phyloP scores from a whole-genome alignment of 495 filamentous ascomycete genomes.

The Aspergillus campestris region DNA sequence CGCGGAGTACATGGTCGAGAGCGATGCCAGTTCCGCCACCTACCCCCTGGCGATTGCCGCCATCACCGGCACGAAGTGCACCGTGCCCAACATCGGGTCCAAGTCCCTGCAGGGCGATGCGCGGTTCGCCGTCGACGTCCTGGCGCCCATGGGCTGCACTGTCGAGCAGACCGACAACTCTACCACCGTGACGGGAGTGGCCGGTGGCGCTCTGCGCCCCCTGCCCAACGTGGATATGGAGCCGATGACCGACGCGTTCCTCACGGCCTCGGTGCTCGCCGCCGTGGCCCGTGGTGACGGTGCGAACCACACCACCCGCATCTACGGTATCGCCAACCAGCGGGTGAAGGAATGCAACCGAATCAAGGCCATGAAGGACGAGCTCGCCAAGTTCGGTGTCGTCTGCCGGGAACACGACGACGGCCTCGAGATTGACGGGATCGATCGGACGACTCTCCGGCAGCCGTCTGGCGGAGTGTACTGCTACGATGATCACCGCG shows the following conservation, averaged over 20 bases:
- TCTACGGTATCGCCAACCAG: conserved; percentile 97
- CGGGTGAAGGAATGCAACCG: conserved; percentile 98
- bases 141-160: conserved; percentile 86
- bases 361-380: conserved; percentile 90
- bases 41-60: conserved; percentile 94
- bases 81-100: conserved; percentile 91
- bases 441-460: conserved; percentile 49
- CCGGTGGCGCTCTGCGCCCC: conserved; percentile 58
- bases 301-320: conserved; percentile 58
- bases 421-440: conserved; percentile 78
- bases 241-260: conserved; percentile 97
- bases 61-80: conserved; percentile 89
- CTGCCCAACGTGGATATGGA: conserved; percentile 90
- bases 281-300: conserved; percentile 67
- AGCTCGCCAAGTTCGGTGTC: conserved; percentile 94
- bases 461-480: conserved; percentile 61
- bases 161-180: conserved; percentile 79
- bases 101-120: conserved; percentile 91
- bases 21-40: conserved; percentile 94
- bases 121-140: conserved; percentile 84
- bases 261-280: conserved; percentile 87
- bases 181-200: conserved; percentile 89
- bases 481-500: conserved; percentile 97
- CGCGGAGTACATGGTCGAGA: conserved; percentile 81
- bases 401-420: conserved; percentile 80